Conservation (phyloP, 139 green algal species). For the Asterochloris erici region DNA sequence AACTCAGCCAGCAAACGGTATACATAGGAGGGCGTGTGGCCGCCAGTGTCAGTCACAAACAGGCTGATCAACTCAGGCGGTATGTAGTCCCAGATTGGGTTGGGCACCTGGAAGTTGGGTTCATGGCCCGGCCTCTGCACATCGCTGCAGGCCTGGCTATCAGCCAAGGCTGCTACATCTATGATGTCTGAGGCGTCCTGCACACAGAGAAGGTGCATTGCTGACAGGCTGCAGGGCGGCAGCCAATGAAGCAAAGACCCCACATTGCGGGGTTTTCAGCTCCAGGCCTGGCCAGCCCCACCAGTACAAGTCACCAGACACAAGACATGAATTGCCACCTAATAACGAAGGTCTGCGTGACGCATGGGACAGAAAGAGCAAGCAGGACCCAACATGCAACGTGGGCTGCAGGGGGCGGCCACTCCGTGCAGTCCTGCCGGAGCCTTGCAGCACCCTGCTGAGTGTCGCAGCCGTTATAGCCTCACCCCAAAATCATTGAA, state of each 20-base stretch:
- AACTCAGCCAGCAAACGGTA: constrained; percentile 87
- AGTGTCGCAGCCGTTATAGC: not conserved
- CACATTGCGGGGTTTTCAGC: not conserved
- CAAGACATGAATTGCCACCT: not conserved
- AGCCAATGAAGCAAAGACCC: too few relatives aligned
- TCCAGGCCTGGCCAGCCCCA: not conserved
- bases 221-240: not conserved
- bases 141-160: constrained; percentile 25
- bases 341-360: not conserved
- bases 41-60: constrained; percentile 88
- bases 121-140: not conserved
- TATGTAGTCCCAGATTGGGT: constrained; percentile 93
- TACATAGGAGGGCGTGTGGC: constrained; percentile 77
- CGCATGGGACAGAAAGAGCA: not conserved
- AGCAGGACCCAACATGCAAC: not conserved
- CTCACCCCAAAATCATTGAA: constrained; percentile 82
- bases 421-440: not conserved
- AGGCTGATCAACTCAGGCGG: constrained; percentile 87
- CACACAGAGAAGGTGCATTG: not conserved
- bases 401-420: not conserved
- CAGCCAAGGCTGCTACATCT: constrained; percentile 57
- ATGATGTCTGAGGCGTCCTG: constrained; percentile 42
- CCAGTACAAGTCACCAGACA: not conserved
- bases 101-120: constrained; percentile 71
- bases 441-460: not conserved